Percentiles rank a stretch among this genome's conserved stretches.
These are phyloP conservation scores for Ramaria sp. DNA, from an alignment of 768 basidiomycete genomes.

Conservation along the genomic window DNA sequence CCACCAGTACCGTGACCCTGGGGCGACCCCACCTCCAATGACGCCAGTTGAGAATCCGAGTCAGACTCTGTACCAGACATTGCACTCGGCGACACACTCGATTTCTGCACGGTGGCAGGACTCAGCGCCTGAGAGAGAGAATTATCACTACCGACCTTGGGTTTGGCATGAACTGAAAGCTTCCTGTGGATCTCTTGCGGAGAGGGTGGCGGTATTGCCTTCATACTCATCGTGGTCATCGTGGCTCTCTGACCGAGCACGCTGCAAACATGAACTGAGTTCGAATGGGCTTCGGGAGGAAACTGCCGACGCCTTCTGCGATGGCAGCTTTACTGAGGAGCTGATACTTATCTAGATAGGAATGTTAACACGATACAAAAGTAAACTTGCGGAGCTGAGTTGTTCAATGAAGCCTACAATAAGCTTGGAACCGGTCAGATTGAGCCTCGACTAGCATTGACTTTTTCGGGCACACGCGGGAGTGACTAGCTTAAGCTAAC, in stretches of 20 bases:
- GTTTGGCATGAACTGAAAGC: slow-evolving; percentile 60
- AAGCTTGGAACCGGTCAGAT: too few species aligned
- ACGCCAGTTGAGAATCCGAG: slow-evolving; percentile 56
- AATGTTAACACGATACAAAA: too few species aligned
- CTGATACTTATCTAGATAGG: too few species aligned
- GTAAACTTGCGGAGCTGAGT: too few species aligned
- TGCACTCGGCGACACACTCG: slow-evolving; percentile 8
- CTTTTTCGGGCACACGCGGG: too few species aligned
- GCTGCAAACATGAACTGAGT: slow-evolving; percentile 1
- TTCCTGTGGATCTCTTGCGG: slow-evolving; percentile 82
- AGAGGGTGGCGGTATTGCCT: slow-evolving; percentile 54
- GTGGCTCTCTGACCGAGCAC: neutral
- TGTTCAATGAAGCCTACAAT: too few species aligned
- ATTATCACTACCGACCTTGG: slow-evolving; percentile 23
- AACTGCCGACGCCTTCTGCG: neutral
- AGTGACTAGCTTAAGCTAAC: too few species aligned
- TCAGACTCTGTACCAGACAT: slow-evolving; percentile 79
- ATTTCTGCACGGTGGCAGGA: neutral
- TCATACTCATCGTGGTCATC: slow-evolving; percentile 14
- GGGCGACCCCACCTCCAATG: slow-evolving; percentile 28
- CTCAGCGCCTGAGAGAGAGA: neutral
- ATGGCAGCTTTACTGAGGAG: neutral
- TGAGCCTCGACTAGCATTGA: too few species aligned
- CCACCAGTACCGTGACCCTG: slow-evolving; percentile 19
- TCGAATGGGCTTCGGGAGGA: slow-evolving; percentile 3